These are phyloP conservation scores for Auriculariales sp. DNA, from an alignment of 768 basidiomycete species.

Conservation along the genomic window DNA sequence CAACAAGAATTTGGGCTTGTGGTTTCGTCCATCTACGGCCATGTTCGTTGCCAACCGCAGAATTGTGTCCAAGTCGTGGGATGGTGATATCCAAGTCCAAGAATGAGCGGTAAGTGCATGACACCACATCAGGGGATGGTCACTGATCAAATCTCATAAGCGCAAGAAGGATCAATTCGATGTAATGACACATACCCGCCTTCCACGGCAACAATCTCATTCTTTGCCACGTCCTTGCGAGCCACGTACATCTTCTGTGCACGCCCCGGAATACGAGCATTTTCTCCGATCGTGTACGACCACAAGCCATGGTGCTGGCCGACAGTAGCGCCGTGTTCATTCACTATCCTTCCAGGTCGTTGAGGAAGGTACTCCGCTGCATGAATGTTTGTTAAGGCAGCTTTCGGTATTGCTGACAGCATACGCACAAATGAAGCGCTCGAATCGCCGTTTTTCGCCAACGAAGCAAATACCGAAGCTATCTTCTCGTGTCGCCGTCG, in stretches of 20 bases:
- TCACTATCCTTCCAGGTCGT: slow-evolving; percentile 54
- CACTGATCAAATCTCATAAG: slow-evolving; percentile 20
- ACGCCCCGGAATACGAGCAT: slow-evolving; percentile 51
- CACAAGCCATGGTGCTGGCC: slow-evolving; percentile 64
- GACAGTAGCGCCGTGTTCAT: slow-evolving; percentile 36
- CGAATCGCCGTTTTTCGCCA: slow-evolving; percentile 62
- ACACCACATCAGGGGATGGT: slow-evolving; percentile 42
- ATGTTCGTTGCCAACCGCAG: too few relatives aligned
- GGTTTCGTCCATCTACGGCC: too few relatives aligned
- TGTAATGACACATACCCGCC: slow-evolving; percentile 34
- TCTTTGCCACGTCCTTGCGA: slow-evolving; percentile 44
- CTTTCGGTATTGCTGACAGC: neutral
- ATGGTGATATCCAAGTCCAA: slow-evolving; percentile 70
- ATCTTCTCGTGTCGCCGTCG: slow-evolving; percentile 64
- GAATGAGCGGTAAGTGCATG: slow-evolving; percentile 20
- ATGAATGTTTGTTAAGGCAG: neutral
- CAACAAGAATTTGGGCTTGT: too few relatives aligned
- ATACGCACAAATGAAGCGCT: slow-evolving; percentile 52
- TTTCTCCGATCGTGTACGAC: slow-evolving; percentile 78
- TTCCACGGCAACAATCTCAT: slow-evolving; percentile 65
- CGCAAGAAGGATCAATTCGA: neutral
- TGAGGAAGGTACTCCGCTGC: slow-evolving; percentile 65
- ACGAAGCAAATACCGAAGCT: slow-evolving; percentile 95
- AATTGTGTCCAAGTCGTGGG: slow-evolving; percentile 26
- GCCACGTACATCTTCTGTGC: slow-evolving; percentile 54